Evolutionary conservation across 1,284 basidiomycete genomes (phyloP), one percentile per base, ranked within the genome.

Genomic region (Rhodotorula sp.): DNA sequence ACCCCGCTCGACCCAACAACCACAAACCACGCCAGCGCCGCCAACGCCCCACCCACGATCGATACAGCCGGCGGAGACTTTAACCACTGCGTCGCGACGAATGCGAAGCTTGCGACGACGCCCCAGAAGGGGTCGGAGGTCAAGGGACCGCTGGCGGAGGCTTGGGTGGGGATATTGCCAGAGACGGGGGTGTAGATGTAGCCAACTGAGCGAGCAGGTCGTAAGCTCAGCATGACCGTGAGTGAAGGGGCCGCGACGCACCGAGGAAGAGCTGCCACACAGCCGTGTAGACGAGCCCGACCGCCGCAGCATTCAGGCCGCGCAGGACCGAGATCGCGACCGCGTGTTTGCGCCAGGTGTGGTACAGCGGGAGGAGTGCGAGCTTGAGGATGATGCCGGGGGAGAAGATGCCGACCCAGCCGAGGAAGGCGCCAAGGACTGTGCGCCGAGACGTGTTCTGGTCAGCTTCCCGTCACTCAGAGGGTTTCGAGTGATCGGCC

Each of bases 331-430:
- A 50, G 10, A 53, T 30, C 2, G 56, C 63, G 34, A 64, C 47
- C 10, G 55, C 56, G 10, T 56, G 47, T n/a, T 56, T 64, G 37
- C 58, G 56, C 56, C 56, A 64, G 5, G 54, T 47, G 40, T 58
- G 55, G 20, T 64, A 64, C 1, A 64, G 48, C 18, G 84, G 83
- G 62, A 85, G 81, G 57, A 86, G 81, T 0, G 83, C 84, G 37
- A 85, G 75, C 57, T 84, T 83, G 67, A 87, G 80, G 68, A 84
- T 75, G 26, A 87, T 79, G 2, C 86, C 86, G 4, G 84, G 84
- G 2, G 79, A 70, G 71, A 85, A 85, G 53, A 85, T 85, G 9
- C 82, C 84, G 4, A 84, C 48, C 75, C 80, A 86, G 8, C 83
- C 85, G 9, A 86, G 77, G 7, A 86, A 50, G 0, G 83, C 85